Evolutionary conservation across 139 green algal genomes (phyloP), one percentile per base, ranked within the genome.

Genomic region (Ostreobium quekettii): DNA sequence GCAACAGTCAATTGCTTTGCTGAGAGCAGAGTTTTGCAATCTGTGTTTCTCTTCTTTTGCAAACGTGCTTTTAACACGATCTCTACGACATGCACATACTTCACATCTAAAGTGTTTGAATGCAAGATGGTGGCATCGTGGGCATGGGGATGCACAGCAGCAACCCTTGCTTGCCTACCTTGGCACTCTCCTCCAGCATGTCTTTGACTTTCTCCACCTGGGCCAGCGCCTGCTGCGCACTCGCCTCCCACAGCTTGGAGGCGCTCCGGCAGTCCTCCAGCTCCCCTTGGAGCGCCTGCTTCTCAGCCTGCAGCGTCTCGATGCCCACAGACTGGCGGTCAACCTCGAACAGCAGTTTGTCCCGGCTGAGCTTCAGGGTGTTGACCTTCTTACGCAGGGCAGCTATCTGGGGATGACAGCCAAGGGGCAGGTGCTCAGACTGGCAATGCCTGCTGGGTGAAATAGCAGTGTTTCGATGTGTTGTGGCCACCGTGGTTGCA

Each of bases 321-420:
- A 68, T 36, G 22, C 53, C 61, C 5, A 68, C 61, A 11, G 61
- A 68, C 3, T 48, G 61, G 26, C 36, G 61, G 42, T 68, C 61
- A 6, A 68, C 28, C 24, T 68, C 61, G 35, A 68, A 68, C 35
- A 68, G 61, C 61, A 68, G 26, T n/a, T 68, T 68, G n/a, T 68
- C 61, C 32, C 61, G 35, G 26, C 61, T 68, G 8, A 5, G 26
- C 53, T 68, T 68, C 36, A 68, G 42, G 19, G 19, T 19, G 15
- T 19, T 19, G 42, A 53, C 19, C 19, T 53, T 53, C 19, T 19
- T 11, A 26, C 42, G 42, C 42, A 53, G 19, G 11, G 11, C 19
- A 11, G 15, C 42, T 19, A 53, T 19, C 42, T 53, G 19, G 11
- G 11, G 11, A 11, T 26, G 19, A 26, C 19, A 26, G 15, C 15